Conservation (phyloP, 352 stramenopile genomes). For the Blastocystis sp. region DNA sequence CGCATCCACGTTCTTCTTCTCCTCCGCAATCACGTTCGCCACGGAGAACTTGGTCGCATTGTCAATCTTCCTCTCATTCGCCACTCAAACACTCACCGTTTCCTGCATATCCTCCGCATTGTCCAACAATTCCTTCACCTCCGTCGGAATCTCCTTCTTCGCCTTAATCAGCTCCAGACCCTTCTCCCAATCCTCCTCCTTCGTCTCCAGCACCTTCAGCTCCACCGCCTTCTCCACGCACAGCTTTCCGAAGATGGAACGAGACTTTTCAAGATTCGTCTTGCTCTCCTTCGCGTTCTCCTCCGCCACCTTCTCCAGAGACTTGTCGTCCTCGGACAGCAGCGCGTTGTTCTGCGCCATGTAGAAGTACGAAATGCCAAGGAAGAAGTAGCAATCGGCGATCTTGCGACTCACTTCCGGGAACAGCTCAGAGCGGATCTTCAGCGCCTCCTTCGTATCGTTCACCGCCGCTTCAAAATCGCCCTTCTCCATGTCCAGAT, state of each 20-base stretch:
- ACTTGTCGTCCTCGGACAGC: constrained; percentile 10
- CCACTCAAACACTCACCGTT: background rate
- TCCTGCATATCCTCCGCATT: constrained; percentile 1
- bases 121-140: constrained; percentile 24
- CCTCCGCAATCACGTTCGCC: constrained; percentile 41
- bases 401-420: constrained; percentile 17
- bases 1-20: constrained; percentile 42
- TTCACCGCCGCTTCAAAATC: constrained; percentile 16
- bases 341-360: constrained; percentile 37
- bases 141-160: background rate
- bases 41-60: constrained; percentile 18
- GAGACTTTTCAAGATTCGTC: background rate
- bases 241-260: background rate
- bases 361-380: constrained; percentile 24
- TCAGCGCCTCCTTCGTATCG: constrained; percentile 17
- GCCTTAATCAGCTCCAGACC: constrained; percentile 12
- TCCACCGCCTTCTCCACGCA: constrained; percentile 38
- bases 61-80: background rate
- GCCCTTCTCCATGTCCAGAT: constrained; percentile 44
- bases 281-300: constrained; percentile 10
- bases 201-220: background rate
- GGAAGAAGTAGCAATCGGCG: constrained; percentile 14
- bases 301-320: background rate
- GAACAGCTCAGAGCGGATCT: constrained; percentile 5
- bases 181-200: constrained; percentile 22